Evolutionary conservation across 352 stramenopile genomes (phyloP).

Genomic region (Phytophthora quininea): DNA sequence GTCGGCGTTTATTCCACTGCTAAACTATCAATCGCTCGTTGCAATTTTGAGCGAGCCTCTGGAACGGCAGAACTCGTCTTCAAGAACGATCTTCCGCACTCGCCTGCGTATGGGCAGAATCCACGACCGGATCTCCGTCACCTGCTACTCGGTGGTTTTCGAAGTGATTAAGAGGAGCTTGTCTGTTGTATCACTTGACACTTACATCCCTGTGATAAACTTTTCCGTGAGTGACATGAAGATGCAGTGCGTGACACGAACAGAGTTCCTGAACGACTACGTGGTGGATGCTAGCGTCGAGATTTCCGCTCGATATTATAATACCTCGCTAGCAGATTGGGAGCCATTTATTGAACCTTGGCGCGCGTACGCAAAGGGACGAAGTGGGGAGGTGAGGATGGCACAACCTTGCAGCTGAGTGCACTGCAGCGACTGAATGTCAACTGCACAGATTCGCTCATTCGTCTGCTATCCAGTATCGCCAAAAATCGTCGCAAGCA

Average conservation of each 20-base stretch:
- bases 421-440: slow-evolving; percentile 87
- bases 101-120: slow-evolving; percentile 75
- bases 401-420: slow-evolving; percentile 78
- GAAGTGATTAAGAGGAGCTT: slow-evolving; percentile 91
- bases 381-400: slow-evolving; percentile 57
- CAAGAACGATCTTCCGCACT: slow-evolving; percentile 61
- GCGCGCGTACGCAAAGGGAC: slow-evolving; percentile 72
- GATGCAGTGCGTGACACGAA: slow-evolving; percentile 69
- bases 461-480: slow-evolving; percentile 81
- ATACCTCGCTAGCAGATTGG: slow-evolving; percentile 87
- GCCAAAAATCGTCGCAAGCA: slow-evolving; percentile 78
- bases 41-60: slow-evolving; percentile 50
- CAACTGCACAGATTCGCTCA: slow-evolving; percentile 86
- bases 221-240: slow-evolving; percentile 87
- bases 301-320: slow-evolving; percentile 89
- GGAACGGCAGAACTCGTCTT: slow-evolving; percentile 44
- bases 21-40: slow-evolving; percentile 82
- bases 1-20: slow-evolving; percentile 56
- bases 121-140: slow-evolving; percentile 71
- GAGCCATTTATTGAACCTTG: slow-evolving; percentile 89
- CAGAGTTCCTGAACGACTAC: slow-evolving; percentile 71
- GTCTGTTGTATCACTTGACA: slow-evolving; percentile 88
- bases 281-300: slow-evolving; percentile 78
- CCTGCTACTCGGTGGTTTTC: slow-evolving; percentile 83
- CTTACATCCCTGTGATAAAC: slow-evolving; percentile 92